Conservation (phyloP, 371 early-diverging fungal genomes). For the Lichtheimia ornata region DNA sequence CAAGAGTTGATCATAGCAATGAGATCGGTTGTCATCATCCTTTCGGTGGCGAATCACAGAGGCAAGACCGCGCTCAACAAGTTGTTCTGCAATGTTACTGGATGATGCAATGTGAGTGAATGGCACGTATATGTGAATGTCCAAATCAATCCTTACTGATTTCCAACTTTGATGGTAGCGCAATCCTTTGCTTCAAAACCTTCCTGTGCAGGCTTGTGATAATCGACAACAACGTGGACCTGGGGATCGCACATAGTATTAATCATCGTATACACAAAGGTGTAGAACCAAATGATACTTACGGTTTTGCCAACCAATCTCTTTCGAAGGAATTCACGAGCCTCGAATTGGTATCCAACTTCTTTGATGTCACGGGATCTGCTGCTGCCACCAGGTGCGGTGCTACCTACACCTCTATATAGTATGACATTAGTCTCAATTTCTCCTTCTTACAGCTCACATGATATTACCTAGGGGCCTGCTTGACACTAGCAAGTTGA, state of each 20-base stretch:
- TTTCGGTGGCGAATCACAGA: constrained; percentile 81
- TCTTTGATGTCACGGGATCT: constrained; percentile 76
- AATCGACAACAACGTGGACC: constrained; percentile 83
- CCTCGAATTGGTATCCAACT: constrained; percentile 85
- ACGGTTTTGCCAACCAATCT: constrained; percentile 84
- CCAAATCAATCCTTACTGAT: constrained; percentile 23
- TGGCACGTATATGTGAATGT: not conserved
- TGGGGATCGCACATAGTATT: constrained; percentile 4
- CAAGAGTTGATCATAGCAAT: constrained; percentile 83
- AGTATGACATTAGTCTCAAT: not conserved
- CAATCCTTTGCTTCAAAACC: constrained; percentile 88
- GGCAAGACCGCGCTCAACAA: constrained; percentile 83
- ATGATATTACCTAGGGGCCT: constrained; percentile 56
- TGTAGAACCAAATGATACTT: not conserved
- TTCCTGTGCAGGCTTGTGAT: constrained; percentile 85
- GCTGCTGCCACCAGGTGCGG: constrained; percentile 37
- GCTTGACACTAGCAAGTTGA: constrained; percentile 81
- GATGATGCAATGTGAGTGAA: not conserved
- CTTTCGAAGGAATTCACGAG: constrained; percentile 86
- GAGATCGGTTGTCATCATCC: constrained; percentile 88
- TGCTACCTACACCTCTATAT: constrained; percentile 38
- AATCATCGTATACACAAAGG: not conserved
- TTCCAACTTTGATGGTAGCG: constrained; percentile 75
- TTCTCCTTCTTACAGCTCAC: not conserved
- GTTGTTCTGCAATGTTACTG: constrained; percentile 73